Evolutionary conservation across 331 rosid genomes (phyloP).

Genomic region (Dryas integrifolia): DNA sequence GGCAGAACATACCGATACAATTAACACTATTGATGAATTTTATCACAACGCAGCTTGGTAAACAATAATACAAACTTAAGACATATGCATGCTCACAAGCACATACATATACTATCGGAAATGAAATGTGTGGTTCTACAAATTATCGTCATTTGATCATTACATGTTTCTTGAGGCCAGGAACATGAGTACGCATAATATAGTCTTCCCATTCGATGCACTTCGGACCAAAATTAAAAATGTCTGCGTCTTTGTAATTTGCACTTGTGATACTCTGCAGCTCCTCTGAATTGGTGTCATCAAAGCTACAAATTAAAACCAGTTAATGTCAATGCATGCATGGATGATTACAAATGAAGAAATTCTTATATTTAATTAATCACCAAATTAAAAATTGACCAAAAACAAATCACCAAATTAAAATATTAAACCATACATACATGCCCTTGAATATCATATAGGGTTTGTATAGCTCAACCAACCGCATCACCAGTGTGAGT

Average conservation of each 20-base stretch:
- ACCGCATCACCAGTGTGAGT: conserved; percentile 46
- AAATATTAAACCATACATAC: conserved; percentile 33
- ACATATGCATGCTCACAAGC: too few relatives aligned
- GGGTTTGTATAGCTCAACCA: conserved; percentile 66
- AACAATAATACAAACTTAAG: too few relatives aligned
- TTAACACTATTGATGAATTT: too few relatives aligned
- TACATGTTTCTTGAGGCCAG: conserved; percentile 32
- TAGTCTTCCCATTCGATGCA: conserved; percentile 40
- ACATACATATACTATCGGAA: too few relatives aligned
- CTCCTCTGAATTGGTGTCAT: conserved; percentile 28
- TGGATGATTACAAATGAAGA: background rate
- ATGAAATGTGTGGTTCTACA: too few relatives aligned
- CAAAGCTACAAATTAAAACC: conserved; percentile 26
- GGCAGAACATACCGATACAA: too few relatives aligned
- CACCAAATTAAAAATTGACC: background rate
- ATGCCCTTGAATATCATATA: conserved; percentile 69
- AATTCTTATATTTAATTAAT: background rate
- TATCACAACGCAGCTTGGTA: too few relatives aligned
- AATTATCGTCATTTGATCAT: conserved; percentile 1
- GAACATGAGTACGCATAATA: conserved; percentile 26
- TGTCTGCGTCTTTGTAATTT: background rate
- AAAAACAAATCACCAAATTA: background rate
- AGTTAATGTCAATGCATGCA: background rate
- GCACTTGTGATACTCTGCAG: conserved; percentile 2
- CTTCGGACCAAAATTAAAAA: conserved; percentile 28